A percentile compares a stretch with the other conserved stretches of the same genome.
Conservation (phyloP, 352 stramenopile species). For the Pythium phragmitis region DNA sequence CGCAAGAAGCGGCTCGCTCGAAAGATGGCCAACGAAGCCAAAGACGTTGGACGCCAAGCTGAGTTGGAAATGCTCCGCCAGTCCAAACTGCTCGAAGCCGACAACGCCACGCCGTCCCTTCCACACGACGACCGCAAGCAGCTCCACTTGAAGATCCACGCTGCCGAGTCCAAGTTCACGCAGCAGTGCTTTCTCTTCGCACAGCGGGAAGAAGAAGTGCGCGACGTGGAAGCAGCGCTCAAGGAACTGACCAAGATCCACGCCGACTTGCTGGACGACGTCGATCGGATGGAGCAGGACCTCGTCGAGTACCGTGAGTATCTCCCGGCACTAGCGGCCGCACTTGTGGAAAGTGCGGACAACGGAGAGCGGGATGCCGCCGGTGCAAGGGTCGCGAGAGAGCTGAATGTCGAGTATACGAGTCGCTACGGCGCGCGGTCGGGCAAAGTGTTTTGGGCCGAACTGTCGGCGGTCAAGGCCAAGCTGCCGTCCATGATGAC, state of each 20-base stretch:
- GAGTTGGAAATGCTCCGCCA: slow-evolving; percentile 52
- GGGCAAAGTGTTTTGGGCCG: slow-evolving; percentile 65
- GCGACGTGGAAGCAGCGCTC: slow-evolving; percentile 61
- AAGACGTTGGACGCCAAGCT: slow-evolving; percentile 41
- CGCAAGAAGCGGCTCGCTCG: slow-evolving; percentile 58
- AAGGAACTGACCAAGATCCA: slow-evolving; percentile 69
- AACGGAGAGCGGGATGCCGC: slow-evolving; percentile 38
- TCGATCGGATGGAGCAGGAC: slow-evolving; percentile 55
- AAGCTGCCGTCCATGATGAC: slow-evolving; percentile 81
- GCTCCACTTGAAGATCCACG: slow-evolving; percentile 41
- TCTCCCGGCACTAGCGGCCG: slow-evolving; percentile 51
- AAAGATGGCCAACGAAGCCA: slow-evolving; percentile 46
- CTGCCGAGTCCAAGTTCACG: slow-evolving; percentile 49
- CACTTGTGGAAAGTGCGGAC: slow-evolving; percentile 33
- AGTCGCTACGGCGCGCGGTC: slow-evolving; percentile 41
- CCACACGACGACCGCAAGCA: slow-evolving; percentile 37
- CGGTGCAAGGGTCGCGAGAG: slow-evolving; percentile 46
- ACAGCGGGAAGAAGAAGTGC: slow-evolving; percentile 69
- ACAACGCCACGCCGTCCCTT: slow-evolving; percentile 40
- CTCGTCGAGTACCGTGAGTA: slow-evolving; percentile 49
- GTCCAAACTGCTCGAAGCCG: slow-evolving; percentile 47
- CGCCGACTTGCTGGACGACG: slow-evolving; percentile 57
- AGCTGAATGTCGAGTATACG: slow-evolving; percentile 69
- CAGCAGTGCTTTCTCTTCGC: slow-evolving; percentile 65
- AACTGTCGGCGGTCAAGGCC: slow-evolving; percentile 70